Conservation (phyloP, 1,139 yeast species). For the Pichia sorboxylosa region DNA sequence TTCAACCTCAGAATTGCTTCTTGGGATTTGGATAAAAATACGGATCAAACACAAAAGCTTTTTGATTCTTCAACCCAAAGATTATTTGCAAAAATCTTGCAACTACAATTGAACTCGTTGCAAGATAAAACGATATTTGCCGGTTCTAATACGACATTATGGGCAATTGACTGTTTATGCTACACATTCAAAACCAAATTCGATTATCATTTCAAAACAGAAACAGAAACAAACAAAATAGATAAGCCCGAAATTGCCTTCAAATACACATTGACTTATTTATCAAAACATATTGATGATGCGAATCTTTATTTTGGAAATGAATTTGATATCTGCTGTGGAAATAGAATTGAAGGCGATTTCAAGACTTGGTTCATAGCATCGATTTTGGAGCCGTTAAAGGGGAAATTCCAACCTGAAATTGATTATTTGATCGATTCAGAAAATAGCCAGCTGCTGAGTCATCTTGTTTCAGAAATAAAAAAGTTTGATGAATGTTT, state of each 20-base stretch:
- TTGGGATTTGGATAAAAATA: conserved; percentile 10
- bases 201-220: conserved; percentile 59
- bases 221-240: conserved; percentile 51
- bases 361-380: conserved; percentile 38
- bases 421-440: conserved; percentile 14
- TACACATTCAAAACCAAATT: conserved; percentile 45
- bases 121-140: background rate
- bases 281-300: conserved; percentile 33
- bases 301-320: conserved; percentile 23
- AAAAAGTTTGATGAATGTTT: conserved; percentile 48
- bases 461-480: conserved; percentile 52
- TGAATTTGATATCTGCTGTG: conserved; percentile 7
- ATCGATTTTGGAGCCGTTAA: conserved; percentile 39
- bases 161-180: conserved; percentile 14
- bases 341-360: conserved; percentile 25
- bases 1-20: background rate
- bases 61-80: background rate
- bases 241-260: conserved; percentile 80
- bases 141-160: conserved; percentile 2
- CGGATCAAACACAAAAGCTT: background rate
- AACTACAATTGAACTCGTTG: conserved; percentile 5
- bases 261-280: conserved; percentile 39
- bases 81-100: conserved; percentile 2
- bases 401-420: conserved; percentile 32
- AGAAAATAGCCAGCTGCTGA: conserved; percentile 35